These are phyloP conservation scores for Gossypium schwendimanii DNA, from an alignment of 441 rosid species.

Conservation along the genomic window DNA sequence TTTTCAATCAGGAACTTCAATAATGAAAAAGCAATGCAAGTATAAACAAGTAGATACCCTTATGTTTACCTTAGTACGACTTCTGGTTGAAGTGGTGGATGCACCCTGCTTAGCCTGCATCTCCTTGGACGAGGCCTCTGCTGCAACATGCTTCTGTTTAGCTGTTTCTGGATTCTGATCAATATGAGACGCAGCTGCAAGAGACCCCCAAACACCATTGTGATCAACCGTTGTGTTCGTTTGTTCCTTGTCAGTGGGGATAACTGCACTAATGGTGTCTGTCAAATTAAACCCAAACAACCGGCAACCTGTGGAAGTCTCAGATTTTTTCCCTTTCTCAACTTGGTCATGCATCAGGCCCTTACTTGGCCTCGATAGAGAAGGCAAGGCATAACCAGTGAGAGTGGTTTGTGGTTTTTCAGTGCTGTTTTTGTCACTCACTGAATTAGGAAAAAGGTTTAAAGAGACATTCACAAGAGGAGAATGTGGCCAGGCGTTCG, in stretches of 20 bases:
- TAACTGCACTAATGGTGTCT: slow-evolving; percentile 21
- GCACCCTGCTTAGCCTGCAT: slow-evolving; percentile 28
- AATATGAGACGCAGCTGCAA: slow-evolving; percentile 23
- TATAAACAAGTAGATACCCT: neutral
- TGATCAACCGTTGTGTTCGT: slow-evolving; percentile 15
- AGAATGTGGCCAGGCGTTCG: slow-evolving; percentile 29
- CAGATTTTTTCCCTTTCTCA: slow-evolving; percentile 31
- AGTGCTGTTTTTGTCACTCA: slow-evolving; percentile 28
- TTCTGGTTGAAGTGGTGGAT: slow-evolving; percentile 40
- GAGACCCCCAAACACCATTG: slow-evolving; percentile 16
- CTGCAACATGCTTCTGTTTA: slow-evolving; percentile 27
- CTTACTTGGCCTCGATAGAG: slow-evolving; percentile 25
- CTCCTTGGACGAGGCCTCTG: slow-evolving; percentile 30
- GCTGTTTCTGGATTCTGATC: slow-evolving; percentile 37
- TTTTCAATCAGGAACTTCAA: neutral
- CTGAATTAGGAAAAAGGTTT: slow-evolving; percentile 38
- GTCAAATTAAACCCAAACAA: slow-evolving; percentile 73
- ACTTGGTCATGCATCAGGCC: slow-evolving; percentile 24
- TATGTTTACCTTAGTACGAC: slow-evolving; percentile 59
- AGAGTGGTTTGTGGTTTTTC: slow-evolving; percentile 19
- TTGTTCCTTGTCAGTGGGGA: slow-evolving; percentile 32
- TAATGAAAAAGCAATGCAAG: neutral
- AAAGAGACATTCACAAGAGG: slow-evolving; percentile 29
- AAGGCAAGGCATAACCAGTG: slow-evolving; percentile 22
- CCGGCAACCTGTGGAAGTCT: slow-evolving; percentile 47